Evolutionary conservation across 257 asterid genomes (phyloP).

Genomic region (Ocimum tenuiflorum): DNA sequence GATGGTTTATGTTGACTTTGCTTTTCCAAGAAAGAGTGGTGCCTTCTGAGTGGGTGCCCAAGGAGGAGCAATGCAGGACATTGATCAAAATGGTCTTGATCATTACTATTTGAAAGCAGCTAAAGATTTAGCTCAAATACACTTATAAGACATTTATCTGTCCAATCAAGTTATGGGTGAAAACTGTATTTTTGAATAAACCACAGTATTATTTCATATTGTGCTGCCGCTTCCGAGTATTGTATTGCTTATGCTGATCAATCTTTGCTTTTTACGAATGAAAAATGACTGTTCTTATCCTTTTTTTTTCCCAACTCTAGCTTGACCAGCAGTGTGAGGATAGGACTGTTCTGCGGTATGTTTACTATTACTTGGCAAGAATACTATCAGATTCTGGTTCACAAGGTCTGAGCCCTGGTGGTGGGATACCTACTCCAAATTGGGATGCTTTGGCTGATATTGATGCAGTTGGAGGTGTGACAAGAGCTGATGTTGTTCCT

Average conservation of each 20-base stretch:
- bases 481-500: constrained; percentile 99
- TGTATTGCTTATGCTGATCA: constrained; percentile 7
- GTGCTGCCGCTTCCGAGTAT: constrained; percentile 8
- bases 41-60: not conserved
- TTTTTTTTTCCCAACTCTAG: constrained; percentile 40
- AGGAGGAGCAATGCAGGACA: not conserved
- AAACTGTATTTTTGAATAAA: not conserved
- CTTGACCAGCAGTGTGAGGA: constrained; percentile 99
- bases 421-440: constrained; percentile 99
- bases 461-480: constrained; percentile 95
- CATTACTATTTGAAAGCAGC: not conserved
- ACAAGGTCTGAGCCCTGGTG: constrained; percentile 91
- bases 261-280: not conserved
- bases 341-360: constrained; percentile 93
- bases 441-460: constrained; percentile 99
- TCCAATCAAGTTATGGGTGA: not conserved
- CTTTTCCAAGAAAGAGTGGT: not conserved
- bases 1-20: constrained; percentile 1
- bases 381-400: constrained; percentile 92
- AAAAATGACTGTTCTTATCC: constrained; percentile 18
- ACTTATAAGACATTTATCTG: not conserved
- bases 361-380: constrained; percentile 93
- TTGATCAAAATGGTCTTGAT: not conserved
- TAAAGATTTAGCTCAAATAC: constrained; percentile 5
- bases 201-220: constrained; percentile 1